Evolutionary conservation across 129 eudicot species (phyloP).

Genomic region (Chrysanthemum makinoi): DNA sequence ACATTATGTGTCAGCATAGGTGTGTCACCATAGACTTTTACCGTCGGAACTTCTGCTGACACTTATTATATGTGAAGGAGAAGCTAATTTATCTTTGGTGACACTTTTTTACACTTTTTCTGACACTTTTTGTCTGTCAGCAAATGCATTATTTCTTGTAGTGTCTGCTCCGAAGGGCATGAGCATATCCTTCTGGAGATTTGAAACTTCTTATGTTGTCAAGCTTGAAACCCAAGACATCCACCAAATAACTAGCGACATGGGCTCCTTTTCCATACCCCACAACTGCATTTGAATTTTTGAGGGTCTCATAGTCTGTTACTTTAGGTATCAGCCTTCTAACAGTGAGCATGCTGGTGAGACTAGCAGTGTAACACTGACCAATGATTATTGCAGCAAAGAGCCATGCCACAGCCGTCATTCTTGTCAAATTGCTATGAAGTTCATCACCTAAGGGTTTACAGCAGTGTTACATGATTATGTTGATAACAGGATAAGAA

Average conservation of each 20-base stretch:
- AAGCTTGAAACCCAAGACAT: constrained; percentile 34
- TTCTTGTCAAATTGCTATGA: constrained; percentile 43
- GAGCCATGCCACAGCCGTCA: constrained; percentile 50
- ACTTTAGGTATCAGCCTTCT: constrained; percentile 37
- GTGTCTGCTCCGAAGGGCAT: constrained; percentile 35
- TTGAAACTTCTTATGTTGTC: constrained; percentile 29
- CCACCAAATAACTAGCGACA: constrained; percentile 35
- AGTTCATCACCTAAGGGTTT: constrained; percentile 37
- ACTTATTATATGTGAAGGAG: too few species aligned
- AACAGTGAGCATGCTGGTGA: constrained; percentile 56
- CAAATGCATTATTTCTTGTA: too few species aligned
- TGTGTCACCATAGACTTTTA: too few species aligned
- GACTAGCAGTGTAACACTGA: constrained; percentile 62
- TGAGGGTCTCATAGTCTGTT: constrained; percentile 33
- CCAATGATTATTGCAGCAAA: constrained; percentile 48
- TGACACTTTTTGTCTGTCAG: too few species aligned
- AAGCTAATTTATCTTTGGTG: too few species aligned
- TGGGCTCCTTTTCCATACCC: constrained; percentile 41
- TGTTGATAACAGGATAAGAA: neutral
- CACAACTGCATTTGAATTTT: constrained; percentile 25
- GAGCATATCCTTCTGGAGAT: constrained; percentile 34
- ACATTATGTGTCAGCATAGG: too few species aligned
- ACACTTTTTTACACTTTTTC: too few species aligned
- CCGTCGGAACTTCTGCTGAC: too few species aligned
- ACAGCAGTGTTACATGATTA: neutral